Conservation (phyloP, 257 asterid genomes). For the Linaria vulgaris region DNA sequence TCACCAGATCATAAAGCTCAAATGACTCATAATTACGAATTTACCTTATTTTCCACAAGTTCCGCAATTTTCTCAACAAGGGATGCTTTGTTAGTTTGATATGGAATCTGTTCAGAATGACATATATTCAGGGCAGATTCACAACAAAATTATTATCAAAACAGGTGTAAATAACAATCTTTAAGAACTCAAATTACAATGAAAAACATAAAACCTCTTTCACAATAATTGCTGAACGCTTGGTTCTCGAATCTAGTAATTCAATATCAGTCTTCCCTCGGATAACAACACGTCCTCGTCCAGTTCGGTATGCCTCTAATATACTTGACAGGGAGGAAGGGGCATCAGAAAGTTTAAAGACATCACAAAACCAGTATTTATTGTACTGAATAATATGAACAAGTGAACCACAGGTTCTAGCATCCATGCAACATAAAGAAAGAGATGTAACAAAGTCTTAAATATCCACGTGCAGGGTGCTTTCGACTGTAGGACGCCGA, state of each 20-base stretch:
- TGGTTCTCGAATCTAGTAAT: slow-evolving; percentile 75
- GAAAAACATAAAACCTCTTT: slow-evolving; percentile 70
- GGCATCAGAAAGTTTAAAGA: slow-evolving; percentile 16
- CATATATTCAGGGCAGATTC: slow-evolving; percentile 11
- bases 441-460: no score
- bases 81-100: slow-evolving; percentile 95
- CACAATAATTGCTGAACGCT: slow-evolving; percentile 81
- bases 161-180: slow-evolving; percentile 8
- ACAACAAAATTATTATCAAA: neutral
- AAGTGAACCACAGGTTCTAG: no score
- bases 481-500: no score
- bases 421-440: no score
- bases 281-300: slow-evolving; percentile 84
- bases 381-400: no score
- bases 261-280: slow-evolving; percentile 98
- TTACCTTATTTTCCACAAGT: slow-evolving; percentile 91
- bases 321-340: slow-evolving; percentile 49
- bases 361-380: no score
- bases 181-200: slow-evolving; percentile 21
- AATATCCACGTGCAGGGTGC: no score
- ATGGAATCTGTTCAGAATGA: slow-evolving; percentile 70
- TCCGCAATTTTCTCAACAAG: slow-evolving; percentile 95
- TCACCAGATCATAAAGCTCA: slow-evolving; percentile 6
- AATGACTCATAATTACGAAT: slow-evolving; percentile 12
- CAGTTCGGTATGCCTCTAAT: slow-evolving; percentile 92